Base-by-base conservation (phyloP, 1,139 yeast species). In the Candida dubliniensis region DNA sequence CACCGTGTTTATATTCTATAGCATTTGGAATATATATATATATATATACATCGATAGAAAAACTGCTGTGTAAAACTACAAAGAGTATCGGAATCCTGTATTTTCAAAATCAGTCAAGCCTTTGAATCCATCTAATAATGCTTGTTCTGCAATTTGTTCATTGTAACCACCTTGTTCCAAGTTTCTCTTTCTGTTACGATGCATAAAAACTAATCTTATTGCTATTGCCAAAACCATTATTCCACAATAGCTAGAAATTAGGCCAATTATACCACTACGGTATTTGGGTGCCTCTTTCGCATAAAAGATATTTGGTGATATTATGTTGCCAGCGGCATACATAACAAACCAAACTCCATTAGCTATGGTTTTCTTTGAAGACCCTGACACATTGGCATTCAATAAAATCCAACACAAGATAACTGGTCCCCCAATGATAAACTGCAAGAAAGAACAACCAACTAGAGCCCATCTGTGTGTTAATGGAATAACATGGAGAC, bases 401-500 rank as follows among this genome's bases (percentile, higher is more conserved):
- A 60, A 42, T 31, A 61, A 56, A 13, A 64, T 55, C 69, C 71
- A 68, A 18, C 59, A 51, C 38, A 63, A 47, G 41, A 66, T 63
- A 30, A 65, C 63, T 11, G 68, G 69, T 2, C 63, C 68, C 6
- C 67, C 69, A 43, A 65, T 53, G 27, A 63, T 57, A 49, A 55
- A 66, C 42, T 65, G 71, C 26, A 69, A 51, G 66, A 69, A 69
- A 14, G 69, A 61, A 48, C 71, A 66, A 8, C 71, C 58, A 1
- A 59, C 65, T 15, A 61, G 46, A 6, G 60, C 50, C 61, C 64
- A 58, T 43, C 48, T 56, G 33, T 61, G 52, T 45, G 30, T 50
- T 25, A 55, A 56, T 10, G 55, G 47, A 12, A 57, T 58, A 11
- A 50, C 38, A 42, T 58, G 56, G 27, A 61, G 54, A 2, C 64